phyloP scores from a whole-genome alignment of 2,329 filamentous ascomycete genomes.

The Talaromyces sp. region DNA sequence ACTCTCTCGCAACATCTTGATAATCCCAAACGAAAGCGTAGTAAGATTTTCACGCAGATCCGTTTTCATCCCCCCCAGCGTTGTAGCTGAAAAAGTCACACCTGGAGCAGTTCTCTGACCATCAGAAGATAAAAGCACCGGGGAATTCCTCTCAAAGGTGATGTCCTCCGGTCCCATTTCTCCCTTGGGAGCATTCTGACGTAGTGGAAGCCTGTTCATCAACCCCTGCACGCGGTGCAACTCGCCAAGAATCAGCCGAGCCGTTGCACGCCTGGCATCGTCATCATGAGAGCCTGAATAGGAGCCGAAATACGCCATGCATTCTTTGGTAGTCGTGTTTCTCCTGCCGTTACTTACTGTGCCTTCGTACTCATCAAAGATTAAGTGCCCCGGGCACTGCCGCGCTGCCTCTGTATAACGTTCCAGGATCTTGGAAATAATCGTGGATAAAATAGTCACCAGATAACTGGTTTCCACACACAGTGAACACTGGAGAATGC shows the following conservation, averaged over 20 bases:
- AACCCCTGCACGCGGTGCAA: conserved; percentile 31
- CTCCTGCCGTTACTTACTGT: background rate
- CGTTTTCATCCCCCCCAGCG: background rate
- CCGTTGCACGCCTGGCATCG: conserved; percentile 8
- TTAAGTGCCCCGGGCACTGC: background rate
- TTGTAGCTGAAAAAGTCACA: background rate
- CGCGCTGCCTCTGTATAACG: conserved; percentile 25
- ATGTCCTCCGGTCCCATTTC: background rate
- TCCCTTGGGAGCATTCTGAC: background rate
- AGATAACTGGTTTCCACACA: conserved; percentile 30
- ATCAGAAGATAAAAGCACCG: background rate
- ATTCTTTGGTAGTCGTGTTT: background rate
- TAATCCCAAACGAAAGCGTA: background rate
- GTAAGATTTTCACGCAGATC: background rate
- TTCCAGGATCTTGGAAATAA: conserved; percentile 31
- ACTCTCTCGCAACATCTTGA: background rate
- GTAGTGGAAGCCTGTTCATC: conserved; percentile 22
- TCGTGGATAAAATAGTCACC: conserved; percentile 26
- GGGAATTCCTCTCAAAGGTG: too few species aligned
- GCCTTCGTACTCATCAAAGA: background rate
- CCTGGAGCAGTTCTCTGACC: background rate
- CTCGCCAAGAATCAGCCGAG: conserved; percentile 33
- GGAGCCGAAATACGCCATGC: background rate
- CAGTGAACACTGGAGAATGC: background rate
- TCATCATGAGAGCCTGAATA: background rate